A percentile compares a stretch with the other conserved stretches of the same genome.
Conservation (phyloP, 371 early-diverging fungal genomes). For the Coemansia sp. region DNA sequence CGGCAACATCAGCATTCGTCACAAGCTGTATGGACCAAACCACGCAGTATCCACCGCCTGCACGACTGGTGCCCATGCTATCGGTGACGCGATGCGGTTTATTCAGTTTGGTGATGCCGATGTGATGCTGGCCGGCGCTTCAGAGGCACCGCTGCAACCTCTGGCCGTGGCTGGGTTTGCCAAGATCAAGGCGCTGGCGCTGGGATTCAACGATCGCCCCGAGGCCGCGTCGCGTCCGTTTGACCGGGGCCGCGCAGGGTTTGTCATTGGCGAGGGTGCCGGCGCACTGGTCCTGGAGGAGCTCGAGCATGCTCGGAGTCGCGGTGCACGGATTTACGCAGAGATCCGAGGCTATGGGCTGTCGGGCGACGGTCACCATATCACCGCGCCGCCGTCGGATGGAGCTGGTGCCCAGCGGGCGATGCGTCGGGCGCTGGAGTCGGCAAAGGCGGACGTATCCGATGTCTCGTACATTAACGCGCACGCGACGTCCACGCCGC, state of each 20-base stretch:
- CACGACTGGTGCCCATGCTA: constrained; percentile 92
- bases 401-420: constrained; percentile 84
- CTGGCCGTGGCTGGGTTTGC: constrained; percentile 87
- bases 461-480: constrained; percentile 91
- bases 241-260: constrained; percentile 82
- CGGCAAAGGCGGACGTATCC: constrained; percentile 58
- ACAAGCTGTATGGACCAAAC: constrained; percentile 85
- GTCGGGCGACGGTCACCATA: constrained; percentile 92
- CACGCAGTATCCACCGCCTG: constrained; percentile 93
- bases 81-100: constrained; percentile 92
- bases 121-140: constrained; percentile 95
- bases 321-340: constrained; percentile 88
- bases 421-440: constrained; percentile 78
- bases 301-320: constrained; percentile 78
- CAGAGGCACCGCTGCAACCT: constrained; percentile 84
- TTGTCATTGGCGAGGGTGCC: constrained; percentile 95
- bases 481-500: constrained; percentile 92
- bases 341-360: constrained; percentile 89
- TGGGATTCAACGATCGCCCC: constrained; percentile 75
- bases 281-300: constrained; percentile 91
- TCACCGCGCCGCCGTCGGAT: constrained; percentile 87
- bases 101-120: constrained; percentile 92
- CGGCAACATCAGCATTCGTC: constrained; percentile 86
- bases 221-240: constrained; percentile 84
- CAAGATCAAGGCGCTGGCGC: constrained; percentile 80